Evolutionary conservation across 805 yeast species (phyloP).

Genomic region (Pichia occidentalis): DNA sequence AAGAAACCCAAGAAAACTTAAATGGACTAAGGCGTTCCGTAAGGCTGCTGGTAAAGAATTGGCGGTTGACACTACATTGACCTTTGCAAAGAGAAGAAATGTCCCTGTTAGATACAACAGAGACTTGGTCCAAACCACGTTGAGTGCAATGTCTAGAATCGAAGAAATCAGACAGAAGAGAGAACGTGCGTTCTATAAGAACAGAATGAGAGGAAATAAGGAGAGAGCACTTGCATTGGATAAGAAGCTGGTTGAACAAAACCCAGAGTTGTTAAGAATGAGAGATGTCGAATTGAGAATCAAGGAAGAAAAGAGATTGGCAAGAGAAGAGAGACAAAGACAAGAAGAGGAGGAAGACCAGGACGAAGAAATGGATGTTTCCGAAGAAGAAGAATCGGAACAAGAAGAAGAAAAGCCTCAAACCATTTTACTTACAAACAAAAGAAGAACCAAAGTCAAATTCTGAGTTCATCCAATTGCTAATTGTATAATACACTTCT

Average conservation of each 20-base stretch:
- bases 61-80: slow-evolving; percentile 93
- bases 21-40: slow-evolving; percentile 98
- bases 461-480: slow-evolving; percentile 30
- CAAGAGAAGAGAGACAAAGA: slow-evolving; percentile 43
- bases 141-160: slow-evolving; percentile 91
- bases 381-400: slow-evolving; percentile 41
- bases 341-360: slow-evolving; percentile 39
- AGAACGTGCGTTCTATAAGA: slow-evolving; percentile 98
- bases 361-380: slow-evolving; percentile 41
- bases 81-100: slow-evolving; percentile 95
- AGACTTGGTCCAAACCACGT: slow-evolving; percentile 88
- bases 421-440: slow-evolving; percentile 60
- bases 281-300: slow-evolving; percentile 88
- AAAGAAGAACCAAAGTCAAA: slow-evolving; percentile 39
- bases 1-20: slow-evolving; percentile 95
- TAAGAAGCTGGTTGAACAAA: slow-evolving; percentile 76
- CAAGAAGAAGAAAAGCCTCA: slow-evolving; percentile 38
- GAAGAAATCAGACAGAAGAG: slow-evolving; percentile 94
- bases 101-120: slow-evolving; percentile 97
- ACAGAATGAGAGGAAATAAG: slow-evolving; percentile 97
- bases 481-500: slow-evolving; percentile 1
- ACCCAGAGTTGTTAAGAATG: slow-evolving; percentile 85
- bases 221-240: slow-evolving; percentile 81
- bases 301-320: slow-evolving; percentile 58
- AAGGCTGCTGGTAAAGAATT: slow-evolving; percentile 98